Evolutionary conservation across 1,284 basidiomycete species (phyloP), one percentile per base, ranked within the genome.

Genomic region (Fomitopsis pinicola): DNA sequence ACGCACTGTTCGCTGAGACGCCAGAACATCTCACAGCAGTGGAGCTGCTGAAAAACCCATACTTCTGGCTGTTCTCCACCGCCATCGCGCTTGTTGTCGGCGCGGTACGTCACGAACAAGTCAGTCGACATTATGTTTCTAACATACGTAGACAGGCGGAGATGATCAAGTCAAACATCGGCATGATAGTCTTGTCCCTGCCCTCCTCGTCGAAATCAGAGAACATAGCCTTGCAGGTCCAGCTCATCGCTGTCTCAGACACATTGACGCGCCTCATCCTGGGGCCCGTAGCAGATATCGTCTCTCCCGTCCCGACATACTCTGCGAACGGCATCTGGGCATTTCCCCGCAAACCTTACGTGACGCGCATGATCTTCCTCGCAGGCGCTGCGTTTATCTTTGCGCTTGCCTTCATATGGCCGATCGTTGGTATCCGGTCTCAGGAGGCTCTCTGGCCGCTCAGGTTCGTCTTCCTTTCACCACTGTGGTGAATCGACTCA

Each of bases 151-250:
- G 46, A 45, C 60, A 92, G 91, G 84, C 85, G 55, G 90, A 92
- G 73, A 92, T 91, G 90, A 80, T 92, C 26, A 86, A 92, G 36
- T 85, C 88, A 10, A 92, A 91, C 67, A 85, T 92, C 54, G 90
- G 89, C 33, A 84, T 87, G 3, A 88, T 92, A 57, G 81, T 87
- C n/a, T 73, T 87, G 6, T 85, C 89, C 8, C 78, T 92, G 45
- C 68, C 76, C 26, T 62, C 69, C 48, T 63, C 66, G 30, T 56
- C 63, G 0, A 58, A 72, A 8, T 63, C 71, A 15, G 44, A 69
- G 33, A 62, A 63, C 15, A 46, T 69, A 42, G 58, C 86, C 6
- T 78, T 75, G 22, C 89, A 92, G 77, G 87, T 92, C n/a, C 83
- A 84, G 59, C 73, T 87, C 2, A 75, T 92, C 57, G 89, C 90